Base-by-base conservation (phyloP, 2,329 filamentous ascomycete species). In the Xenosphaeropsis pyriputrescens region DNA sequence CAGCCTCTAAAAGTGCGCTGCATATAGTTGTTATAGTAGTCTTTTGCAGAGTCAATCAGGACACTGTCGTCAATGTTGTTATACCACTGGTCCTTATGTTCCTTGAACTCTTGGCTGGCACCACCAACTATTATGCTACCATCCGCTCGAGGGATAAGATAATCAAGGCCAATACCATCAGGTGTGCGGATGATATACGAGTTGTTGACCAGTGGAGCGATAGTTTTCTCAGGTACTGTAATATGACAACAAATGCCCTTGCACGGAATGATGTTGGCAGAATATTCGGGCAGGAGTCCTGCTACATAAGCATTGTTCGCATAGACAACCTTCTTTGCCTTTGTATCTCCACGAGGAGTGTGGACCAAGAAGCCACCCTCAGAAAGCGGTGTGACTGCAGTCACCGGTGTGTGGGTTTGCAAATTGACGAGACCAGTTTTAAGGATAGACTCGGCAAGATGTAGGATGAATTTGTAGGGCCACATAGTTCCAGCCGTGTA, bases 291-390 rank as follows among this genome's bases (percentile, higher is more conserved):
- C 2, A 76, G 57, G 5, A 84, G 52, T 11, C 68, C 64, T 1
- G 73, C 68, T 0, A 75, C 79, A 52, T 81, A 82, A 11, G 62
- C 78, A 46, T 84, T 84, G 2, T 74, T 81, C 13, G 78, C 76
- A 32, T 79, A 63, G 14, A 83, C 58, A 12, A 83, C 60, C 26
- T 65, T 66, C 18, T 58, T 61, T 2, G 78, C 62, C 8, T 47
- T 52, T 37, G 79, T 65, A 0, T 43, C 50, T 9, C 77, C 79
- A 15, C 75, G 64, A 0, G 60, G 50, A 3, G 75, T 80, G 8
- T 60, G 50, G 1, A 75, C 54, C 2, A 51, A 60, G 58, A 67
- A 72, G n/a, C 45, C 44, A 8, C 50, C 49, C 8, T 49, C 45
- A 6, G 38, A 36, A 19, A 52, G 46, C 0, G 43, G 13, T 17